Conservation (phyloP, 1,284 basidiomycete genomes). For the Abortiporus biennis region DNA sequence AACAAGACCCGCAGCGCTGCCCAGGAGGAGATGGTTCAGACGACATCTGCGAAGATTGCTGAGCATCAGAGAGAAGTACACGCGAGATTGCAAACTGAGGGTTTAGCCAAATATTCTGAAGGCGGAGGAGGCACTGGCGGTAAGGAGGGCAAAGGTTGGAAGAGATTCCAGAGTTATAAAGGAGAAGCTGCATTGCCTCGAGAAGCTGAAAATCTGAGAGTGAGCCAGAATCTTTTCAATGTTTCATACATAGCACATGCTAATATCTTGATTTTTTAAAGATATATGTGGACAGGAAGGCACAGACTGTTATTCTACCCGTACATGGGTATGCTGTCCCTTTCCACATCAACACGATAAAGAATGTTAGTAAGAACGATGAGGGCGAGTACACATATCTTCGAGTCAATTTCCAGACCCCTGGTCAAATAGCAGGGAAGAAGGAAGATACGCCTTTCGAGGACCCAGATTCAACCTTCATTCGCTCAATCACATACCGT, state of each 20-base stretch:
- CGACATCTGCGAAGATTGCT: slow-evolving; percentile 65
- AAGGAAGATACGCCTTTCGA: slow-evolving; percentile 99
- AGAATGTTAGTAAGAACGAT: slow-evolving; percentile 96
- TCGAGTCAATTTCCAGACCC: slow-evolving; percentile 98
- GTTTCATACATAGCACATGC: background rate
- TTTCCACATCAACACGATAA: slow-evolving; percentile 98
- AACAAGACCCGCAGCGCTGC: slow-evolving; percentile 79
- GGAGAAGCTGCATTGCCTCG: slow-evolving; percentile 86
- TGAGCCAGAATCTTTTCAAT: slow-evolving; percentile 39
- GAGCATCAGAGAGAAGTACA: slow-evolving; percentile 90
- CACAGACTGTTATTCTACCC: slow-evolving; percentile 87
- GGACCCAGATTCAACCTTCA: slow-evolving; percentile 94
- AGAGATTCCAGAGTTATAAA: slow-evolving; percentile 96
- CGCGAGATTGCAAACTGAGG: slow-evolving; percentile 73
- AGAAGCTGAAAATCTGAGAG: slow-evolving; percentile 71
- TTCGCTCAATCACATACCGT: slow-evolving; percentile 93
- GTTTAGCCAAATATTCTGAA: slow-evolving; percentile 80
- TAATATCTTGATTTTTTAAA: slow-evolving; percentile 26
- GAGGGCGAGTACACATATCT: slow-evolving; percentile 94
- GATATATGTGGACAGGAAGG: slow-evolving; percentile 90
- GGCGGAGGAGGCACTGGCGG: slow-evolving; percentile 64
- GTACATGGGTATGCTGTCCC: slow-evolving; percentile 95
- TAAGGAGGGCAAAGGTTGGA: slow-evolving; percentile 88
- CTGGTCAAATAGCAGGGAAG: slow-evolving; percentile 95
- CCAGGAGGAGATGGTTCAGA: slow-evolving; percentile 75